phyloP scores from a whole-genome alignment of 805 yeast genomes.

The Zygosaccharomyces kombuchaensis region DNA sequence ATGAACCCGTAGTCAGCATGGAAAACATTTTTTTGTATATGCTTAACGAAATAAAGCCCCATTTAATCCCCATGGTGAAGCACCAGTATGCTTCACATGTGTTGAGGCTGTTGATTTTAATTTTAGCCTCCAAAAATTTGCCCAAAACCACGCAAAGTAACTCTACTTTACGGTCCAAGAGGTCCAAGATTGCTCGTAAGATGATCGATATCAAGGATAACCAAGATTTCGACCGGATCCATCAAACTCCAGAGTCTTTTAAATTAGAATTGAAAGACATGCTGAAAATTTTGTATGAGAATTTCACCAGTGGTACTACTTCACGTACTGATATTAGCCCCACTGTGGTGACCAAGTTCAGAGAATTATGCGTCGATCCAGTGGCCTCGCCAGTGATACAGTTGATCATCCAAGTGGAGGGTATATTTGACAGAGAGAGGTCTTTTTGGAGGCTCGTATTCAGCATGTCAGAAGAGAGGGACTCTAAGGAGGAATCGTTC shows the following conservation, averaged over 20 bases:
- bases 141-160: constrained; percentile 68
- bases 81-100: constrained; percentile 91
- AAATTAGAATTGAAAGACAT: constrained; percentile 54
- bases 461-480: constrained; percentile 46
- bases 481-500: constrained; percentile 67
- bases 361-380: constrained; percentile 74
- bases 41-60: constrained; percentile 62
- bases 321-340: constrained; percentile 29
- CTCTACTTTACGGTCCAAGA: constrained; percentile 75
- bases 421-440: constrained; percentile 70
- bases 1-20: constrained; percentile 47
- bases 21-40: constrained; percentile 62
- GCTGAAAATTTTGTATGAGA: constrained; percentile 39
- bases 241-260: constrained; percentile 67
- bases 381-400: constrained; percentile 87
- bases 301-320: constrained; percentile 28
- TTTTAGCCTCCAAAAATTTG: constrained; percentile 70
- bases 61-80: constrained; percentile 51
- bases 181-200: constrained; percentile 83
- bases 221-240: constrained; percentile 61
- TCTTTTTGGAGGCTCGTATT: constrained; percentile 65
- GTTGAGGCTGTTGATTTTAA: constrained; percentile 63
- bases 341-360: constrained; percentile 44
- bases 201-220: constrained; percentile 85
- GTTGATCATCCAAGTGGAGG: constrained; percentile 72